Evolutionary conservation across 352 stramenopile species (phyloP).

Genomic region (Paralagenidium karlingii): DNA sequence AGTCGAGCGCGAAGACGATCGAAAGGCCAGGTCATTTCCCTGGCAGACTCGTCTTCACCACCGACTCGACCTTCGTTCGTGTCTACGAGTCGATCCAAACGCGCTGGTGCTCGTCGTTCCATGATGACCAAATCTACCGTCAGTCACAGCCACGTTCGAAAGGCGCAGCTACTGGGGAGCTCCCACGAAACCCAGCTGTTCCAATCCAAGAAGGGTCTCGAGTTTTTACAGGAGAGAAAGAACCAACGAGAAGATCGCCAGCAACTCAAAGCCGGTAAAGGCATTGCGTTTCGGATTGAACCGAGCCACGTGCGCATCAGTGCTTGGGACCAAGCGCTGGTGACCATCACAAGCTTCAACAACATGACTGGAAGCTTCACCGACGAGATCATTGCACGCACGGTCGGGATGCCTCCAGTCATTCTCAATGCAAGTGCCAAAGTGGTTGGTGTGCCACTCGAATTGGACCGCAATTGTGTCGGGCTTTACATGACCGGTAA

Average conservation of each 20-base stretch:
- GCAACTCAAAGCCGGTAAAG: slow-evolving; percentile 27
- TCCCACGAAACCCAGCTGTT: slow-evolving; percentile 29
- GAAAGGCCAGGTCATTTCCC: too few species aligned
- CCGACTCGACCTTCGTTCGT: too few species aligned
- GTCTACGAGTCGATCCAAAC: too few species aligned
- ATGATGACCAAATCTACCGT: too few species aligned
- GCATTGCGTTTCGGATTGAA: slow-evolving; percentile 33
- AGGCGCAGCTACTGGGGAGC: slow-evolving; percentile 23
- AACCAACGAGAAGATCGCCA: slow-evolving; percentile 30
- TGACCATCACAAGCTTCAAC: slow-evolving; percentile 53
- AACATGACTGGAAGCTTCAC: slow-evolving; percentile 61
- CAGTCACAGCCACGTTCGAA: too few species aligned
- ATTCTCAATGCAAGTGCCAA: slow-evolving; percentile 40
- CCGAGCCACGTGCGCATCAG: slow-evolving; percentile 20
- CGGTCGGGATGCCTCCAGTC: slow-evolving; percentile 29
- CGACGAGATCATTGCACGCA: slow-evolving; percentile 48
- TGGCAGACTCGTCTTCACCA: too few species aligned
- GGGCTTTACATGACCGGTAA: slow-evolving; percentile 22
- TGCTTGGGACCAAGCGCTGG: slow-evolving; percentile 41
- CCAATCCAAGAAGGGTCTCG: slow-evolving; percentile 31
- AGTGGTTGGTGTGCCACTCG: slow-evolving; percentile 40
- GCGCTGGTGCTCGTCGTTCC: too few species aligned
- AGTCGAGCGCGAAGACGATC: too few species aligned
- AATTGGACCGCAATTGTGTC: slow-evolving; percentile 50
- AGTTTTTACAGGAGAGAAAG: slow-evolving; percentile 23